These are phyloP conservation scores for Leucosporidium scottii DNA, from an alignment of 768 basidiomycete species.

Conservation along the genomic window DNA sequence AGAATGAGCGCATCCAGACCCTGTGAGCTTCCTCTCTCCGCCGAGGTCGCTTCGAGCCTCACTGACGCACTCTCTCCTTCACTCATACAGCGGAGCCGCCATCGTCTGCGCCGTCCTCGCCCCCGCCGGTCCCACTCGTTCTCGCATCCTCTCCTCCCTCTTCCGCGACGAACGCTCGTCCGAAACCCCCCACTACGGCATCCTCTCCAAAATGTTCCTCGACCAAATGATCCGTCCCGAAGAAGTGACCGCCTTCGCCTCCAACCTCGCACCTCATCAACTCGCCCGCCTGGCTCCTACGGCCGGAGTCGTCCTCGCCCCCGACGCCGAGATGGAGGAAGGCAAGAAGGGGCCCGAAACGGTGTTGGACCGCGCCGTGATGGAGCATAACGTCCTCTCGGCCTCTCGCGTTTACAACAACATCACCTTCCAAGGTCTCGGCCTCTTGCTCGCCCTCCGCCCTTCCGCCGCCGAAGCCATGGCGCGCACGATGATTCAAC, in stretches of 20 bases:
- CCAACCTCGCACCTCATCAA: conserved; percentile 81
- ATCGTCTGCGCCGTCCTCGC: conserved; percentile 95
- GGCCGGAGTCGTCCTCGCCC: conserved; percentile 59
- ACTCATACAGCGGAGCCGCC: conserved; percentile 62
- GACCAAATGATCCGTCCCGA: conserved; percentile 87
- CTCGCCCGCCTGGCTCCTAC: conserved; percentile 83
- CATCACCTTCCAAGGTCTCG: conserved; percentile 90
- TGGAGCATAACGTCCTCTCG: conserved; percentile 96
- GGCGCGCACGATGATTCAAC: conserved; percentile 98
- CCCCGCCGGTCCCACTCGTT: conserved; percentile 92
- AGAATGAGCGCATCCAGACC: conserved; percentile 82
- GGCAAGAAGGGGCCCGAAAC: conserved; percentile 81
- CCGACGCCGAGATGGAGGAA: conserved; percentile 47
- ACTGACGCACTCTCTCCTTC: conserved; percentile 1
- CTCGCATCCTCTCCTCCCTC: conserved; percentile 81
- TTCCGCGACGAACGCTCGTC: conserved; percentile 86
- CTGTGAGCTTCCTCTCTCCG: conserved; percentile 56
- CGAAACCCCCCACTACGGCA: conserved; percentile 73
- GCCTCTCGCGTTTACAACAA: conserved; percentile 97
- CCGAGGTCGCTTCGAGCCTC: not conserved
- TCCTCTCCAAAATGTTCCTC: conserved; percentile 96
- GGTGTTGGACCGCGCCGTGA: conserved; percentile 91
- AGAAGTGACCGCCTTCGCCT: conserved; percentile 85
- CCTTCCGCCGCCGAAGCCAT: conserved; percentile 93
- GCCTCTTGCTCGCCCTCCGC: conserved; percentile 77